phyloP scores from a whole-genome alignment of 305 asterid genomes.

The Fraxinus baroniana region DNA sequence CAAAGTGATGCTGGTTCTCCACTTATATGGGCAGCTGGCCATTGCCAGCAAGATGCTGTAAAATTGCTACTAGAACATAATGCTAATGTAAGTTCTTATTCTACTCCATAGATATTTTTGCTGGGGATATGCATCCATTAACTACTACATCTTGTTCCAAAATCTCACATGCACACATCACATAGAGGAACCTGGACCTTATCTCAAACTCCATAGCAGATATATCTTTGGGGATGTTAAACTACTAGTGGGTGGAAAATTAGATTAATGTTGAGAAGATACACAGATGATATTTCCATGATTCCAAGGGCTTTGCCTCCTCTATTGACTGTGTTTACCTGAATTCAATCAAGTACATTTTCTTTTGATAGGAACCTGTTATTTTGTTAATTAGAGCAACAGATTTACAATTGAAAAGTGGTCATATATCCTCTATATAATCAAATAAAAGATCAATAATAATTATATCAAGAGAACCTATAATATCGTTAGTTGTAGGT shows the following conservation, averaged over 20 bases:
- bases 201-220: conserved; percentile 8
- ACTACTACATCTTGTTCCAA: conserved; percentile 7
- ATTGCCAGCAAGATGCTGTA: conserved; percentile 77
- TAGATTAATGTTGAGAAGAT: not conserved
- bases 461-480: not conserved
- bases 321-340: not conserved
- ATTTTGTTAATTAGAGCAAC: not conserved
- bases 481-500: not conserved
- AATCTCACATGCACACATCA: conserved; percentile 1
- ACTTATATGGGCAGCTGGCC: conserved; percentile 98
- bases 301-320: not conserved
- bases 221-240: not conserved
- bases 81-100: conserved; percentile 62
- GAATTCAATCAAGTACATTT: not conserved
- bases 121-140: conserved; percentile 4
- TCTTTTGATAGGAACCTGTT: not conserved
- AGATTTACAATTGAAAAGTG: not conserved
- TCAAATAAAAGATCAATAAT: not conserved
- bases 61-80: conserved; percentile 68
- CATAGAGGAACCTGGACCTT: not conserved
- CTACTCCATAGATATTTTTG: conserved; percentile 11
- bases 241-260: not conserved
- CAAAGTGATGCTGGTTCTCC: conserved; percentile 94
- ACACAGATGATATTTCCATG: not conserved
- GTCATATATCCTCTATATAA: not conserved